Evolutionary conservation across 1,284 basidiomycete genomes (phyloP), one percentile per base, ranked within the genome.

Genomic region (Vanrija sp.): DNA sequence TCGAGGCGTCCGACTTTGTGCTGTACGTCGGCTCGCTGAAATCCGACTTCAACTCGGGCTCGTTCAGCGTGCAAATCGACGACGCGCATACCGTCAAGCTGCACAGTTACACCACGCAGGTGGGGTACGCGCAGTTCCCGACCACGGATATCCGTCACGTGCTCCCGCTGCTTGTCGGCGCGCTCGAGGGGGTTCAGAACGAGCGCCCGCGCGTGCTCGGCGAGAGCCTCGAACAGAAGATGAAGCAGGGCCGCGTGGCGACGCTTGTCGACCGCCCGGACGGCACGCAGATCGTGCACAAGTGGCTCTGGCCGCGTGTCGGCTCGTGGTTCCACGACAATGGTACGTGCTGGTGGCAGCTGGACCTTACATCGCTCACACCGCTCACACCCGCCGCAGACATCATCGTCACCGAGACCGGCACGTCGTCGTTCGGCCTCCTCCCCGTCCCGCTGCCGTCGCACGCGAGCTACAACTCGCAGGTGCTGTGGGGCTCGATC

Each of bases 291-390:
- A 74, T 94, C 67, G 83, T 85, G 3, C 92, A 95, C 56, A 77
- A 81, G 6, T 90, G 84, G 81, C 83, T 97, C 70, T 98, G 94
- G 94, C 88, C 89, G 1, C 83, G 87, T 38, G 72, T 96, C 49
- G 83, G 84, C 15, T 72, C 81, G 58, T 96, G 93, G 81, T 89
- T 97, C 80, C 77, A 79, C 61, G 76, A 83, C 34, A 80, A 83
- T n/a, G n/a, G n/a, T n/a, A n/a, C n/a, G n/a, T n/a, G n/a, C n/a
- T n/a, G n/a, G n/a, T n/a, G n/a, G n/a, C n/a, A n/a, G n/a, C n/a
- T n/a, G n/a, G n/a, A n/a, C n/a, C n/a, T n/a, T n/a, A n/a, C n/a
- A n/a, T n/a, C n/a, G n/a, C n/a, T n/a, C n/a, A n/a, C n/a, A n/a
- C n/a, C n/a, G n/a, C n/a, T n/a, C n/a, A n/a, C n/a, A n/a, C n/a